These are phyloP conservation scores for Aspergillus novofumigatus DNA, from an alignment of 2,329 filamentous ascomycete species.

Conservation along the genomic window DNA sequence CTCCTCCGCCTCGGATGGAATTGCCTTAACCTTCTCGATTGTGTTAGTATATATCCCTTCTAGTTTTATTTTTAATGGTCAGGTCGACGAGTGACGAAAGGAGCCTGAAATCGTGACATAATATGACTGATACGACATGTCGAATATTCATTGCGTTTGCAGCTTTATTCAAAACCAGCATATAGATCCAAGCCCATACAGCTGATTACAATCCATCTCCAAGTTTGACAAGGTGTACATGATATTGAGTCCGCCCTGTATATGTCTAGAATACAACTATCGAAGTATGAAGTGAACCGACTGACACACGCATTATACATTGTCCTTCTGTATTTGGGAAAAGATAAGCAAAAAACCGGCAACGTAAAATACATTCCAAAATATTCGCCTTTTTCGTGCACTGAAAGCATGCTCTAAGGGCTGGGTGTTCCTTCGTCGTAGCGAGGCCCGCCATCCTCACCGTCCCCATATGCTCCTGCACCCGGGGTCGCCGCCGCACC, in stretches of 20 bases:
- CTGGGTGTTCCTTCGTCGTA: conserved; percentile 44
- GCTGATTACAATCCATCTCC: neutral
- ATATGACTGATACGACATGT: neutral
- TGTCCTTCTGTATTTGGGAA: neutral
- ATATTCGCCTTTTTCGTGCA: neutral
- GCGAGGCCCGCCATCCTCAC: conserved; percentile 39
- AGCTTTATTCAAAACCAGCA: neutral
- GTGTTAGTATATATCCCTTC: neutral
- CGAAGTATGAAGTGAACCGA: neutral
- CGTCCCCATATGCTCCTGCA: conserved; percentile 29
- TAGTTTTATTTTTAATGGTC: neutral
- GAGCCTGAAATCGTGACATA: too few species aligned
- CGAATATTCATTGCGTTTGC: neutral
- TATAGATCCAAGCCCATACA: neutral
- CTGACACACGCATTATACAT: neutral
- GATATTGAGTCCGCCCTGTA: neutral
- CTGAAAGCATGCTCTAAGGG: conserved; percentile 20
- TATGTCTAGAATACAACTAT: neutral
- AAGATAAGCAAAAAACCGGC: conserved; percentile 1
- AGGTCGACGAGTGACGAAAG: neutral
- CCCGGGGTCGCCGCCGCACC: conserved; percentile 37
- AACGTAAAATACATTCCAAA: neutral
- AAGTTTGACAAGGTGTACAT: neutral
- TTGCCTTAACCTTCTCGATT: neutral
- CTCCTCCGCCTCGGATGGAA: neutral